Evolutionary conservation across 352 stramenopile species (phyloP), one percentile per base, ranked within the genome.

Genomic region (Phytophthora boehmeriae): DNA sequence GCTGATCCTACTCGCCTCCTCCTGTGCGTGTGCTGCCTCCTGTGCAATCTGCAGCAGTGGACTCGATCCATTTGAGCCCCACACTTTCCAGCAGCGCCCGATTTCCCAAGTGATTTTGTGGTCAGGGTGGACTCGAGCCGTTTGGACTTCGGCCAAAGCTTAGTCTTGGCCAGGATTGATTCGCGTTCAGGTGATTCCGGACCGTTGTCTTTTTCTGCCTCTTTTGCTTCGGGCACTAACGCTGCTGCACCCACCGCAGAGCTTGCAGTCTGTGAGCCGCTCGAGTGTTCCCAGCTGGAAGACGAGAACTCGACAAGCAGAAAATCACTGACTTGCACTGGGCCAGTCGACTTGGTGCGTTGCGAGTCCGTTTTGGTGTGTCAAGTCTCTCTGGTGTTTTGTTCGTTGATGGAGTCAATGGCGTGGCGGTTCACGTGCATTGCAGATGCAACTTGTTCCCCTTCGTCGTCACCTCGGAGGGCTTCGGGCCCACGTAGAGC

Each of bases 171-270:
- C 25, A 30, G 25, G 25, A 30, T 56, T 66, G 49, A 41, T 41
- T 41, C 34, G 34, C 9, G 43, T 13, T 38, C 58, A 43, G 56
- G 49, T 71, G 55, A 53, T 27, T 23, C 11, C 25, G 25, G 25
- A 30, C 25, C 28, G 58, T 51, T 68, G 64, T 23, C 58, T 68
- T 68, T 71, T 61, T 68, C 64, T 68, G 67, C 64, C 64, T 60
- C 58, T 48, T 68, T 60, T 46, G 20, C 25, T 48, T 22, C 55
- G 25, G 25, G 63, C 56, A 71, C 63, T 57, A 56, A 67, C 43
- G 56, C 13, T 35, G 42, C 50, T 67, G 56, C 63, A 68, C 64
- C 59, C 58, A 72, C 14, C 35, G 50, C 54, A 36, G 25, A 34
- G 50, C 44, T 52, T 17, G 27, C 39, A 34, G 46, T 22, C 42